These are phyloP conservation scores for Hevea brasiliensis DNA, from an alignment of 345 rosid species.

Conservation along the genomic window DNA sequence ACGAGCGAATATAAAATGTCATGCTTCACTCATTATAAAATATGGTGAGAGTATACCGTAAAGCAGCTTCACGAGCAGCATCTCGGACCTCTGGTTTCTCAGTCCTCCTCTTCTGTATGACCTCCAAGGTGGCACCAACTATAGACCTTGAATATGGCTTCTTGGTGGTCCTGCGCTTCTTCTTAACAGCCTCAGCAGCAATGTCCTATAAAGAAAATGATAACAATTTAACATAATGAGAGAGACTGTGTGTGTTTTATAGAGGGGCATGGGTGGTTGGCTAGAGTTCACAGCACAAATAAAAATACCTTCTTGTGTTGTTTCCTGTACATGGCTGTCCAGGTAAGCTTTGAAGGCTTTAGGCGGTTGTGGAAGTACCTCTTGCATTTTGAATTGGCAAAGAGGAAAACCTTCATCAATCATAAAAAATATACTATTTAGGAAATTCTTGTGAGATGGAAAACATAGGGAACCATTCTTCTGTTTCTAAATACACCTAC, in stretches of 20 bases:
- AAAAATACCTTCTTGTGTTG: constrained; percentile 65
- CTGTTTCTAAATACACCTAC: background rate
- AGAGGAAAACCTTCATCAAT: constrained; percentile 72
- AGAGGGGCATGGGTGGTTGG: too few species aligned
- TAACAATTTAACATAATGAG: background rate
- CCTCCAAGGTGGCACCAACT: constrained; percentile 72
- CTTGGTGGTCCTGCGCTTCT: constrained; percentile 53
- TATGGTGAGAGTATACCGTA: constrained; percentile 30
- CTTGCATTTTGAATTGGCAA: constrained; percentile 83
- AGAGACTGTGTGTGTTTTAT: too few species aligned
- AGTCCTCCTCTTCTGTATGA: constrained; percentile 59
- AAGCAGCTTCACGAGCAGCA: constrained; percentile 65
- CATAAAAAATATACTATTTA: background rate
- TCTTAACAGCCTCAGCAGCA: constrained; percentile 61
- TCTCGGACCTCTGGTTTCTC: constrained; percentile 74
- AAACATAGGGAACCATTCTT: background rate
- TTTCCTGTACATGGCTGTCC: constrained; percentile 75
- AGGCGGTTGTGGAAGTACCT: constrained; percentile 86
- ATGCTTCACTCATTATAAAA: background rate
- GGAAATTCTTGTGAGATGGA: background rate
- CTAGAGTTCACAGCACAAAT: background rate
- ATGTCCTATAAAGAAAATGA: constrained; percentile 41
- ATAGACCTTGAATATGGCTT: constrained; percentile 77
- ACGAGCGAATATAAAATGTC: background rate
- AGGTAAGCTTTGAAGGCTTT: constrained; percentile 92